Conservation (phyloP, 306 rosid species). For the Pterocarpus macrocarpus region DNA sequence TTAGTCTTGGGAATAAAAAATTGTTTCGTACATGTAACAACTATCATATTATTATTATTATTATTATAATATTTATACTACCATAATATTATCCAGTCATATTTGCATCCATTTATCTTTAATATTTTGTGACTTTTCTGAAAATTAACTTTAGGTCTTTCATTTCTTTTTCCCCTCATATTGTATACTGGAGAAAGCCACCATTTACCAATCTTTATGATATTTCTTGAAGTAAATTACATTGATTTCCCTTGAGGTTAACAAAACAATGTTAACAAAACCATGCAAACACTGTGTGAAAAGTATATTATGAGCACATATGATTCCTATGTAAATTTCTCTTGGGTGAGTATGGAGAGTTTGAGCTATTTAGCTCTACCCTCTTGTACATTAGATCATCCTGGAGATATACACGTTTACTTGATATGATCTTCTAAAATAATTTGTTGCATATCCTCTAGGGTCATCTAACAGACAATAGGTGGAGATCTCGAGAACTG, state of each 20-base stretch:
- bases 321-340: neutral
- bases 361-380: slow-evolving; percentile 20
- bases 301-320: neutral
- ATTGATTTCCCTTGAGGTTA: slow-evolving; percentile 5
- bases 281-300: neutral
- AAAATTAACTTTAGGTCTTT: slow-evolving; percentile 15
- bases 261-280: slow-evolving; percentile 6
- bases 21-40: slow-evolving; percentile 28
- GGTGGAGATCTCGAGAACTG: slow-evolving; percentile 25
- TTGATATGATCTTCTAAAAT: neutral
- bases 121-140: slow-evolving; percentile 14
- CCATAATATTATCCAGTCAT: slow-evolving; percentile 21
- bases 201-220: slow-evolving; percentile 16
- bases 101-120: slow-evolving; percentile 30
- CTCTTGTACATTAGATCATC: slow-evolving; percentile 20
- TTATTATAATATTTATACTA: too few species aligned
- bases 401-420: slow-evolving; percentile 1
- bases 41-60: slow-evolving; percentile 1
- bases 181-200: slow-evolving; percentile 23
- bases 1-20: slow-evolving; percentile 4
- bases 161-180: neutral
- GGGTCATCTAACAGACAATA: neutral
- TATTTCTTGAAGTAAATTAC: slow-evolving; percentile 37
- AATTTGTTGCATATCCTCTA: slow-evolving; percentile 27
- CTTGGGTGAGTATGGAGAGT: neutral